Conservation (phyloP, 2,329 filamentous ascomycete genomes). For the Calonectria pseudoturangicola region DNA sequence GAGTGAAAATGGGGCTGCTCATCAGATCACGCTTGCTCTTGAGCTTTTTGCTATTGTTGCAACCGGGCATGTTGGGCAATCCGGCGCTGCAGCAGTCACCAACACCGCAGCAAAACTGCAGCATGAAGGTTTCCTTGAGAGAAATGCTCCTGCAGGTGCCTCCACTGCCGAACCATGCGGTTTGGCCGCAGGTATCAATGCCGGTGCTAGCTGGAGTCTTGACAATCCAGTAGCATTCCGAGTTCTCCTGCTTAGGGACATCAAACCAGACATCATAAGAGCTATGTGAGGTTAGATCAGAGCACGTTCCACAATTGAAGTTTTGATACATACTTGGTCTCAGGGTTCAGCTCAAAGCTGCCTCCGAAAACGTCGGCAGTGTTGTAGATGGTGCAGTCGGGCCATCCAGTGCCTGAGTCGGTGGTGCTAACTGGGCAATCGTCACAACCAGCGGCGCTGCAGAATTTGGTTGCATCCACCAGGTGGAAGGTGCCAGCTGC, state of each 20-base stretch:
- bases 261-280: conserved; percentile 18
- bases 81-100: conserved; percentile 1
- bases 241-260: neutral
- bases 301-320: neutral
- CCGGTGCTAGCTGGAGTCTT: neutral
- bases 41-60: neutral
- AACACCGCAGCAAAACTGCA: conserved; percentile 12
- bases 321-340: neutral
- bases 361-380: conserved; percentile 3
- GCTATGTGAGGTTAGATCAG: neutral
- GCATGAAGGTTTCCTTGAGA: conserved; percentile 15
- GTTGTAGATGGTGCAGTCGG: conserved; percentile 17
- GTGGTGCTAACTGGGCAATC: conserved; percentile 16
- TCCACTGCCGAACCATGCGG: neutral
- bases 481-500: neutral
- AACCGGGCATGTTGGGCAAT: neutral
- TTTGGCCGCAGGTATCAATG: neutral
- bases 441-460: conserved; percentile 4
- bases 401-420: conserved; percentile 8
- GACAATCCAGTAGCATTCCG: conserved; percentile 1
- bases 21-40: conserved; percentile 14
- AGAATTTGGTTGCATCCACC: neutral
- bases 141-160: conserved; percentile 4
- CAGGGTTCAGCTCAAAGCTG: neutral
- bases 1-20: conserved; percentile 17